Conservation (phyloP, 306 rosid genomes). For the Lupinus albus region DNA sequence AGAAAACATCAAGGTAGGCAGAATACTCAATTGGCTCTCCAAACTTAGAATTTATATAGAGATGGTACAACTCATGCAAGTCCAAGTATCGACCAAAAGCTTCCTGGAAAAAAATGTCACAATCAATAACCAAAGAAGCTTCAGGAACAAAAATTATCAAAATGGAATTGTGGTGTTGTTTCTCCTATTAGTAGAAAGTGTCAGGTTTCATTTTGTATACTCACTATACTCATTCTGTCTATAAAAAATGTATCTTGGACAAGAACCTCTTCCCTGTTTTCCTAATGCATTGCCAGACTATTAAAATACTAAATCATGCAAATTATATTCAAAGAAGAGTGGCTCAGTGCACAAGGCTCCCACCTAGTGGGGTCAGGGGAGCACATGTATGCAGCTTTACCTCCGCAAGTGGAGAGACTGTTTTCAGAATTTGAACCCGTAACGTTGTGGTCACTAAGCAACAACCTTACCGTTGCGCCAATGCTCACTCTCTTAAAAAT, state of each 20-base stretch:
- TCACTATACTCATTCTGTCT: not conserved
- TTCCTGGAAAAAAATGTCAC: slow-evolving; percentile 66
- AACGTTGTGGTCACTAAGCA: too few relatives aligned
- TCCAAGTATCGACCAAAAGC: slow-evolving; percentile 86
- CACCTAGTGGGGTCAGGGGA: too few relatives aligned
- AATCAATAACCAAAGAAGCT: slow-evolving; percentile 40
- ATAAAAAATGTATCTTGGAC: not conserved
- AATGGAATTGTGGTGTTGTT: not conserved
- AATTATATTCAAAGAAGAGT: too few relatives aligned
- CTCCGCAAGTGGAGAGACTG: too few relatives aligned
- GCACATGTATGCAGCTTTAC: too few relatives aligned
- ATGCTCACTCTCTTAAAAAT: too few relatives aligned
- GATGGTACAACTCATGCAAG: slow-evolving; percentile 79
- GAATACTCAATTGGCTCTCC: slow-evolving; percentile 95
- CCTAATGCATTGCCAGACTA: not conserved
- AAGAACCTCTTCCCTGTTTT: not conserved
- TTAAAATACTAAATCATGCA: slow-evolving; percentile 14
- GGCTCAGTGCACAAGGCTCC: too few relatives aligned
- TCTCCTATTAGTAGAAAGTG: slow-evolving; percentile 18
- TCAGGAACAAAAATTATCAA: slow-evolving; percentile 6
- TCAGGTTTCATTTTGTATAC: slow-evolving; percentile 26
- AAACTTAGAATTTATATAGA: slow-evolving; percentile 83
- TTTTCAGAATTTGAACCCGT: too few relatives aligned
- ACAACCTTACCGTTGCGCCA: too few relatives aligned
- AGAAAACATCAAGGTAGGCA: slow-evolving; percentile 76